Conservation (phyloP, 1,284 basidiomycete species). For the Microstroma glucosiphilum region DNA sequence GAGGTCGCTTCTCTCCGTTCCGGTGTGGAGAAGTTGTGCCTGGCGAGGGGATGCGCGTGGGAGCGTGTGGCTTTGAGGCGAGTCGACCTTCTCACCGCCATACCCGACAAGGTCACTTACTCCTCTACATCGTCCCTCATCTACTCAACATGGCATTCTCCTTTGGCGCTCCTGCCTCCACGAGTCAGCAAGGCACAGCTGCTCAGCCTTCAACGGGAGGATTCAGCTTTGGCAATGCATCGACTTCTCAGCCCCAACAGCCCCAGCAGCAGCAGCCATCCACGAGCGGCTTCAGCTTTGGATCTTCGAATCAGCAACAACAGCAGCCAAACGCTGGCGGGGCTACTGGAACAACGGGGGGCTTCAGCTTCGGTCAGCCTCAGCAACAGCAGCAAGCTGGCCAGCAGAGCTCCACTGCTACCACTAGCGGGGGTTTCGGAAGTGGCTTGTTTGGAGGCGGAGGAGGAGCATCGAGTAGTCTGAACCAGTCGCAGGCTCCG, state of each 20-base stretch:
- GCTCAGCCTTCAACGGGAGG: conserved; percentile 1
- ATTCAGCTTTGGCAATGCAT: conserved; percentile 19
- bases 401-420: conserved; percentile 8
- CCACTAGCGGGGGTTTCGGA: conserved; percentile 4
- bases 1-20: too few species aligned
- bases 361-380: conserved; percentile 33
- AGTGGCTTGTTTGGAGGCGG: not conserved
- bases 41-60: too few species aligned
- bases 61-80: not conserved
- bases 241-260: conserved; percentile 23
- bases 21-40: too few species aligned
- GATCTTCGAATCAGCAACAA: conserved; percentile 18
- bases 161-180: conserved; percentile 32
- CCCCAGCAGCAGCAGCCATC: conserved; percentile 12
- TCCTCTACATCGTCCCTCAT: not conserved
- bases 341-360: conserved; percentile 5
- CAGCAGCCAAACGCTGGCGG: conserved; percentile 22
- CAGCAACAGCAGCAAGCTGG: conserved; percentile 16
- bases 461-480: not conserved
- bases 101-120: too few species aligned
- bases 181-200: not conserved
- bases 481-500: not conserved
- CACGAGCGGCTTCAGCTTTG: conserved; percentile 4
- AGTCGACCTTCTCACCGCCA: not conserved
- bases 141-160: conserved; percentile 32